Conservation (phyloP, 2,329 filamentous ascomycete genomes). For the Colletotrichum liaoningense region DNA sequence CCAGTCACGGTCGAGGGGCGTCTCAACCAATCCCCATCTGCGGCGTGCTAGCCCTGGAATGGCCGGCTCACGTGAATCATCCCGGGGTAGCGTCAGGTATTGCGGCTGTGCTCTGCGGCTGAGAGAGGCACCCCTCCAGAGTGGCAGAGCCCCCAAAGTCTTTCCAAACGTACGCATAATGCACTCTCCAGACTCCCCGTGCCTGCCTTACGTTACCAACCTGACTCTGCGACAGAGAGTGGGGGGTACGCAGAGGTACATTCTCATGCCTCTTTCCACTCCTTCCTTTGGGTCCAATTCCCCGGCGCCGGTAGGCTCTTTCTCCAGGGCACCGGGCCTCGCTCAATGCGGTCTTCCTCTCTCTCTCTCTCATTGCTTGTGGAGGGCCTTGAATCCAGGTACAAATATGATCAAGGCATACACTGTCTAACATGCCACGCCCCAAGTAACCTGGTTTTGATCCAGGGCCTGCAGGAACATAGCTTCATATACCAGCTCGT, state of each 20-base stretch:
- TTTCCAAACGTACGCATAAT: neutral
- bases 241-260: conserved; percentile 7
- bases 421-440: neutral
- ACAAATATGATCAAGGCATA: neutral
- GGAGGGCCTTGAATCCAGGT: conserved; percentile 3
- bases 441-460: neutral
- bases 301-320: neutral
- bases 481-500: neutral
- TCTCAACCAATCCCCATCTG: conserved; percentile 30
- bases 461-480: neutral
- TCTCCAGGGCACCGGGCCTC: neutral
- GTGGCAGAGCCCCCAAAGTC: neutral
- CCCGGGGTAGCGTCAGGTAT: conserved; percentile 10
- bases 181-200: neutral
- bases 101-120: conserved; percentile 26
- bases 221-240: conserved; percentile 23
- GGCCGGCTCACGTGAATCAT: conserved; percentile 32
- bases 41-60: conserved; percentile 34
- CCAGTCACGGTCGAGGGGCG: conserved; percentile 5
- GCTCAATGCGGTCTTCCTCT: neutral
- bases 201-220: neutral
- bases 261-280: neutral
- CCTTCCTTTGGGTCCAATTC: neutral
- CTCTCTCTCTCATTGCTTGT: neutral
- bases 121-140: conserved; percentile 13